Conservation (phyloP, 163 green algal species). For the Prototheca wickerhamii region DNA sequence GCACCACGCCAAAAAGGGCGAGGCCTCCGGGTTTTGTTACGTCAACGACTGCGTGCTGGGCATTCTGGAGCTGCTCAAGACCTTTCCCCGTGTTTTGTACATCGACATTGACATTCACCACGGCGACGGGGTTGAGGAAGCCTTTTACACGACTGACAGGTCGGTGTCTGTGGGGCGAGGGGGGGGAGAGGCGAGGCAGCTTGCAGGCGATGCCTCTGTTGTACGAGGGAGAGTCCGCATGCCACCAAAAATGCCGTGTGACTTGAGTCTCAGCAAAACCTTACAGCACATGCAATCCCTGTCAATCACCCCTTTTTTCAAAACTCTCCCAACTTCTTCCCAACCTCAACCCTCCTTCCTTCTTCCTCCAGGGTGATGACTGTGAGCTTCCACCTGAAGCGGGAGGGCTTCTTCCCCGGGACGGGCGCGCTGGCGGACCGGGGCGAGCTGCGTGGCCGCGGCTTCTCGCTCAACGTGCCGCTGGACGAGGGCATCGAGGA, state of each 20-base stretch:
- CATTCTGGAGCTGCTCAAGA: conserved; percentile 93
- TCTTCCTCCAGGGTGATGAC: conserved; percentile 78
- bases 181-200: too few species aligned
- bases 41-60: conserved; percentile 94
- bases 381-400: conserved; percentile 86
- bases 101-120: conserved; percentile 99
- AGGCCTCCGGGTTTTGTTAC: conserved; percentile 89
- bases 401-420: conserved; percentile 85
- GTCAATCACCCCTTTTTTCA: too few species aligned
- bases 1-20: conserved; percentile 82
- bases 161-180: conserved; percentile 11
- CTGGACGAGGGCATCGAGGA: conserved; percentile 72
- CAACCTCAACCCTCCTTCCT: background rate
- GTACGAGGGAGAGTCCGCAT: background rate
- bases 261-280: too few species aligned
- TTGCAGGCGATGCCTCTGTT: too few species aligned
- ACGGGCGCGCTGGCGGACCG: conserved; percentile 77
- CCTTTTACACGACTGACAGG: conserved; percentile 90
- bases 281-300: too few species aligned
- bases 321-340: too few species aligned
- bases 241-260: too few species aligned
- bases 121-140: conserved; percentile 95
- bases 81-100: conserved; percentile 73
- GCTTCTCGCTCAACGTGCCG: conserved; percentile 91
- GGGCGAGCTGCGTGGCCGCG: conserved; percentile 49